Percentiles rank a stretch among this genome's conserved stretches.
These are phyloP conservation scores for Candida sanyaensis DNA, from an alignment of 1,139 yeast genomes.

Conservation along the genomic window DNA sequence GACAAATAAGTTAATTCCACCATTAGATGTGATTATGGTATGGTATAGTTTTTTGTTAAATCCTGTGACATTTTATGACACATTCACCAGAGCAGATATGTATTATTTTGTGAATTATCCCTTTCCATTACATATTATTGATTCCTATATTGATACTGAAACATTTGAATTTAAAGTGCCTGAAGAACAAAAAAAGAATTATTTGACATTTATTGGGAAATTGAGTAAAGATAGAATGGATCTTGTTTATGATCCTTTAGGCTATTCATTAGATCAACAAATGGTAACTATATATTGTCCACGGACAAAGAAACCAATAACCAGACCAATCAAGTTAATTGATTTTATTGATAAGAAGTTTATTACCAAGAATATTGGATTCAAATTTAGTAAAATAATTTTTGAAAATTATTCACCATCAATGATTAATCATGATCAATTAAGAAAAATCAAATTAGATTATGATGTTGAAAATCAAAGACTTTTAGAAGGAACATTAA, in stretches of 20 bases:
- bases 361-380: background rate
- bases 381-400: background rate
- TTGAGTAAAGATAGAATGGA: conserved; percentile 6
- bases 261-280: conserved; percentile 4
- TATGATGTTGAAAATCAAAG: conserved; percentile 9
- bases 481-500: conserved; percentile 16
- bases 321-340: conserved; percentile 17
- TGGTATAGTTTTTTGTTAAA: conserved; percentile 35
- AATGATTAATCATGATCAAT: conserved; percentile 19
- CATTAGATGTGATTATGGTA: conserved; percentile 39
- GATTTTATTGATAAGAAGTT: conserved; percentile 24
- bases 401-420: conserved; percentile 9
- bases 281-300: conserved; percentile 20
- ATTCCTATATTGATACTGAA: conserved; percentile 21
- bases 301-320: conserved; percentile 15
- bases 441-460: conserved; percentile 27
- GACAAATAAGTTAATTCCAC: conserved; percentile 20
- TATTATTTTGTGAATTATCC: conserved; percentile 23
- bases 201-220: background rate
- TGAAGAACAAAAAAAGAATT: background rate
- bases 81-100: conserved; percentile 25
- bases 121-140: conserved; percentile 26
- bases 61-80: conserved; percentile 27
- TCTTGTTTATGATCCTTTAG: conserved; percentile 1
- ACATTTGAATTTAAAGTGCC: conserved; percentile 22